phyloP scores from a whole-genome alignment of 176 grass and related monocot species.

The Musa troglodytarum region DNA sequence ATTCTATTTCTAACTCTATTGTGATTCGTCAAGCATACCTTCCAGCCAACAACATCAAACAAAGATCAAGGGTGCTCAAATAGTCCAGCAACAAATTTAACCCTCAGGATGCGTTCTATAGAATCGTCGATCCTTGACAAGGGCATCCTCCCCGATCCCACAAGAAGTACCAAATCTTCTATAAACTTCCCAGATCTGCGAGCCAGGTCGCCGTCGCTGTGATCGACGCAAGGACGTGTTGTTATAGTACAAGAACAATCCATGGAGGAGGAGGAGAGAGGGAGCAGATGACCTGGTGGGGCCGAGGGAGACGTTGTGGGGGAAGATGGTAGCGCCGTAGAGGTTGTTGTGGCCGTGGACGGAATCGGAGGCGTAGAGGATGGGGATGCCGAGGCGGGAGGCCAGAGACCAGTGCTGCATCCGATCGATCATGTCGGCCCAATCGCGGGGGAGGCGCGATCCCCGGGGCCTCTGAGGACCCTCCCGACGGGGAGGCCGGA shows the following conservation, averaged over 20 bases:
- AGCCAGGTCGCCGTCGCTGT: conserved; percentile 45
- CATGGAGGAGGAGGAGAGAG: not conserved
- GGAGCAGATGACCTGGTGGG: conserved; percentile 34
- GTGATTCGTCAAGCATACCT: conserved; percentile 28
- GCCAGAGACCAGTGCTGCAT: conserved; percentile 66
- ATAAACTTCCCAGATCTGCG: conserved; percentile 71
- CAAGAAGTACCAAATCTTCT: conserved; percentile 77
- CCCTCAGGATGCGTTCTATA: conserved; percentile 72
- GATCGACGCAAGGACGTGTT: conserved; percentile 5
- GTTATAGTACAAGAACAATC: not conserved
- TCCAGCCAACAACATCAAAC: conserved; percentile 53
- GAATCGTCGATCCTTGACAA: conserved; percentile 73
- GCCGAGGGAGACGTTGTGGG: conserved; percentile 82
- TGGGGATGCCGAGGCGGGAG: conserved; percentile 63
- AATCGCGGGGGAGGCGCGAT: conserved; percentile 42
- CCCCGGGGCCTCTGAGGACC: conserved; percentile 53
- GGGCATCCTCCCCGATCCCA: conserved; percentile 58
- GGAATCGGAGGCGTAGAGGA: conserved; percentile 65
- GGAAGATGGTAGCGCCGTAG: conserved; percentile 76
- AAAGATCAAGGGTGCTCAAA: conserved; percentile 72
- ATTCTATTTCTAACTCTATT: too few species aligned
- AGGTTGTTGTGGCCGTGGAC: conserved; percentile 87
- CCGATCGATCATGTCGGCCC: conserved; percentile 66
- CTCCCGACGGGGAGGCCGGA: conserved; percentile 39
- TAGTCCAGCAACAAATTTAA: conserved; percentile 84